phyloP scores from a whole-genome alignment of 176 grass and related monocot genomes.

The Ampelocalamus luodianensis region DNA sequence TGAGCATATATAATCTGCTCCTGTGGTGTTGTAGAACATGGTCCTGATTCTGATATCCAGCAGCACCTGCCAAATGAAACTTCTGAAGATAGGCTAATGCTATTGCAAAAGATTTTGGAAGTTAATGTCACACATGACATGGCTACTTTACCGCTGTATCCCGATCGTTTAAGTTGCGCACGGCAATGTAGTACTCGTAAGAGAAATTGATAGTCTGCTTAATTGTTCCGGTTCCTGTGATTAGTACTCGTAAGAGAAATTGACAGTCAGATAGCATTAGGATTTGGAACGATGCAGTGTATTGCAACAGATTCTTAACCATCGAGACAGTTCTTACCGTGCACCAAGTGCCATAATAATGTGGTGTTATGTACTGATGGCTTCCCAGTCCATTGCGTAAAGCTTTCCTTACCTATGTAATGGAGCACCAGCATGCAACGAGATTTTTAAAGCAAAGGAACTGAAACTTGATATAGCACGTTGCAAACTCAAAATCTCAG shows the following conservation, averaged over 20 bases:
- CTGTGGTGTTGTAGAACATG: constrained; percentile 62
- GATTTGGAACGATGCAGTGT: not conserved
- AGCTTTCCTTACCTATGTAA: constrained; percentile 51
- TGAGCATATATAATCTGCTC: constrained; percentile 66
- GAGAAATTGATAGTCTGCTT: constrained; percentile 44
- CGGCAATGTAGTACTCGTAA: constrained; percentile 58
- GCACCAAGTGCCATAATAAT: constrained; percentile 52
- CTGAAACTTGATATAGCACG: not conserved
- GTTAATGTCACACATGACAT: not conserved
- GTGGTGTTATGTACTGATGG: constrained; percentile 57
- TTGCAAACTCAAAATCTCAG: not conserved
- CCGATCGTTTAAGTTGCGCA: constrained; percentile 61
- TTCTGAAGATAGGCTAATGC: not conserved
- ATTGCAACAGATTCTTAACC: constrained; percentile 13
- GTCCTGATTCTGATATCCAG: constrained; percentile 57
- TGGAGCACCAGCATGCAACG: not conserved
- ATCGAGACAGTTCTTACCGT: constrained; percentile 35
- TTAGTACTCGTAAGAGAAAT: not conserved
- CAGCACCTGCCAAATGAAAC: constrained; percentile 51
- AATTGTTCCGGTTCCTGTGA: constrained; percentile 62
- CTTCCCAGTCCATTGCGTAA: constrained; percentile 55
- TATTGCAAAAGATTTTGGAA: constrained; percentile 2
- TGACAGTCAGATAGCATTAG: not conserved
- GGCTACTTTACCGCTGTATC: constrained; percentile 37
- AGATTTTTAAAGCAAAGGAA: constrained; percentile 11